Evolutionary conservation across 306 rosid genomes (phyloP), one percentile per base, ranked within the genome.

Genomic region (Gleditsia sinensis): DNA sequence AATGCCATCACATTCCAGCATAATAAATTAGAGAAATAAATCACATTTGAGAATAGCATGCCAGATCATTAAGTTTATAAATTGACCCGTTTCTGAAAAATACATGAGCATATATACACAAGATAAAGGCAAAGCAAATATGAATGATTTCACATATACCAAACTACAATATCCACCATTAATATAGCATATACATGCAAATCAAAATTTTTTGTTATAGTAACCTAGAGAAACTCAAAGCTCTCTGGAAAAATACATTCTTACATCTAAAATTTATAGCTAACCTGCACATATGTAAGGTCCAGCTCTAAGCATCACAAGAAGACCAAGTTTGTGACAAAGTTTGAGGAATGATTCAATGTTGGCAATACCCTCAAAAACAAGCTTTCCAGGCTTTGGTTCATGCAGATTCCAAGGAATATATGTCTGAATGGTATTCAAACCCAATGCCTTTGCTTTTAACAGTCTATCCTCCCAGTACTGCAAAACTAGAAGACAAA

Each of bases 341-440:
- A 88, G 93, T 63, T 88, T 86, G 67, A 94, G 83, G 87, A 81
- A 91, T 37, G 90, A 76, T 62, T 83, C 88, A 59, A 94, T 72
- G 84, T 94, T 82, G 21, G 95, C 96, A 73, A 94, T 75, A 66
- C 96, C 96, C 72, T 76, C 88, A 83, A 91, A 94, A 51, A 78
- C 88, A 65, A 80, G 88, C 75, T 83, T 75, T 60, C 89, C 97
- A 0, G 93, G 86, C 53, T 62, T 69, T 74, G 96, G 94, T 84
- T 94, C 97, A 65, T 94, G 98, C 67, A 90, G 82, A 83, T 94
- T 94, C 98, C 98, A 91, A 50, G 98, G 97, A 75, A 91, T 82
- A 80, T 94, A 94, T 61, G 94, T 90, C 74, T 91, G 96, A 83
- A 94, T 89, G 0, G 97, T 88, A 72, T 91, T 94, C 80, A 94